Evolutionary conservation across 2,329 filamentous ascomycete genomes (phyloP).

Genomic region (Neofusicoccum parvum): DNA sequence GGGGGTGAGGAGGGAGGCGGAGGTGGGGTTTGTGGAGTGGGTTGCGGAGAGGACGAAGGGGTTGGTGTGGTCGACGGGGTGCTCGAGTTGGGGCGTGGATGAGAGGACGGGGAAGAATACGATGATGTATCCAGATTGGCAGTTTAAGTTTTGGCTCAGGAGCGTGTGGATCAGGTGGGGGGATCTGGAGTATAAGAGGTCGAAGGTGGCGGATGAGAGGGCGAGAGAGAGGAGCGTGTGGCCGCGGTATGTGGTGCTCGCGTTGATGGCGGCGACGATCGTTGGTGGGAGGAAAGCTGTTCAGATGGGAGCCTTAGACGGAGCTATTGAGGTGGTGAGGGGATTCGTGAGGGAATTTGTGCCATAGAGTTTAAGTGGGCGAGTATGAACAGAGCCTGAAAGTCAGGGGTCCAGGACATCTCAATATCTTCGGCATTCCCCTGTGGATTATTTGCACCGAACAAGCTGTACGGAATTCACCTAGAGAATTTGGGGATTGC

Average conservation of each 20-base stretch:
- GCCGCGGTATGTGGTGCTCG: not conserved
- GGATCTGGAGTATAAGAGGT: slow-evolving; percentile 42
- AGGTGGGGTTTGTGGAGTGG: slow-evolving; percentile 38
- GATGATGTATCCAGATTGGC: slow-evolving; percentile 57
- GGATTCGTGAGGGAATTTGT: too few species aligned
- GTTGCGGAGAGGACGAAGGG: slow-evolving; percentile 46
- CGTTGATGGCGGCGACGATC: not conserved
- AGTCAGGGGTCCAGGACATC: too few species aligned
- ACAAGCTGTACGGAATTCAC: too few species aligned
- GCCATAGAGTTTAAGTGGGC: too few species aligned
- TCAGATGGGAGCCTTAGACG: not conserved
- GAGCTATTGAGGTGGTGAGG: too few species aligned
- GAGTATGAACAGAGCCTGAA: too few species aligned
- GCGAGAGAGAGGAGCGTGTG: not conserved
- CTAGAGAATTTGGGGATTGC: too few species aligned
- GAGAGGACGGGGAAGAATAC: slow-evolving; percentile 51
- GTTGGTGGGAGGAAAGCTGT: not conserved
- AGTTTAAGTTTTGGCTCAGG: slow-evolving; percentile 52
- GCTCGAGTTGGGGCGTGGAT: slow-evolving; percentile 57
- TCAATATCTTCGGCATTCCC: too few species aligned
- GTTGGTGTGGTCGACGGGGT: slow-evolving; percentile 54
- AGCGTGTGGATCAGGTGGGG: slow-evolving; percentile 48
- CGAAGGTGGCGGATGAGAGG: slow-evolving; percentile 25
- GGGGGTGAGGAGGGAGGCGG: slow-evolving; percentile 41
- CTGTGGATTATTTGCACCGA: too few species aligned